These are phyloP conservation scores for Fusarium torreyae DNA, from an alignment of 2,329 filamentous ascomycete genomes.

Conservation along the genomic window DNA sequence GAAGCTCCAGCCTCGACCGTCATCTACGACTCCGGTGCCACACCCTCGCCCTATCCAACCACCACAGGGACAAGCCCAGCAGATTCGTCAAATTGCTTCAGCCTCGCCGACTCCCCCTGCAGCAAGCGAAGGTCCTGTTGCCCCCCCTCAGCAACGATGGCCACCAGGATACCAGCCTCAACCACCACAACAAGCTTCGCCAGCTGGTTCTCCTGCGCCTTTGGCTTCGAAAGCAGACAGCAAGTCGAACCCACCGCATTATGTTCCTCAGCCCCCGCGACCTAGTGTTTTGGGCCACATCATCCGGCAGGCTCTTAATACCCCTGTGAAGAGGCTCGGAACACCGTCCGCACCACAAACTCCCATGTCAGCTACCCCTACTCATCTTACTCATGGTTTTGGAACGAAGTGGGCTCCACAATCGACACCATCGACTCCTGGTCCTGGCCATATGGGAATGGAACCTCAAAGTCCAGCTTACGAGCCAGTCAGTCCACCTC, in stretches of 20 bases:
- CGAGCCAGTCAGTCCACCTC: conserved; percentile 72
- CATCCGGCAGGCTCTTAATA: conserved; percentile 57
- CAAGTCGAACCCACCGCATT: conserved; percentile 50
- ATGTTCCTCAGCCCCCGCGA: conserved; percentile 53
- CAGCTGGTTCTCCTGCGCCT: conserved; percentile 47
- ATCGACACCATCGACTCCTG: conserved; percentile 72
- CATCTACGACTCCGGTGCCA: conserved; percentile 54
- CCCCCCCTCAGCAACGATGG: conserved; percentile 55
- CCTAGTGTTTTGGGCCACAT: conserved; percentile 61
- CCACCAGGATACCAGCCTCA: conserved; percentile 52
- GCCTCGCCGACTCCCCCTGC: conserved; percentile 51
- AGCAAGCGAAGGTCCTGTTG: conserved; percentile 38
- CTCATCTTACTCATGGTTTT: conserved; percentile 54
- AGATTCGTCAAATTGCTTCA: conserved; percentile 52
- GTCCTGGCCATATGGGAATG: conserved; percentile 53
- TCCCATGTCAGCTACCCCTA: conserved; percentile 52
- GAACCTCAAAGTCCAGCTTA: conserved; percentile 67
- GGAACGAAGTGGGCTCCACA: conserved; percentile 73
- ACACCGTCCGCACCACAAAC: conserved; percentile 56
- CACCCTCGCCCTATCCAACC: conserved; percentile 55
- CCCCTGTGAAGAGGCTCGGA: conserved; percentile 53
- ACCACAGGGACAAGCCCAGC: conserved; percentile 49
- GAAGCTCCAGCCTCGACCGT: conserved; percentile 50
- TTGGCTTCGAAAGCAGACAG: conserved; percentile 48
- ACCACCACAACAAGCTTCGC: conserved; percentile 50